Evolutionary conservation across 768 basidiomycete species (phyloP).

Genomic region (Mycena leptocephala): DNA sequence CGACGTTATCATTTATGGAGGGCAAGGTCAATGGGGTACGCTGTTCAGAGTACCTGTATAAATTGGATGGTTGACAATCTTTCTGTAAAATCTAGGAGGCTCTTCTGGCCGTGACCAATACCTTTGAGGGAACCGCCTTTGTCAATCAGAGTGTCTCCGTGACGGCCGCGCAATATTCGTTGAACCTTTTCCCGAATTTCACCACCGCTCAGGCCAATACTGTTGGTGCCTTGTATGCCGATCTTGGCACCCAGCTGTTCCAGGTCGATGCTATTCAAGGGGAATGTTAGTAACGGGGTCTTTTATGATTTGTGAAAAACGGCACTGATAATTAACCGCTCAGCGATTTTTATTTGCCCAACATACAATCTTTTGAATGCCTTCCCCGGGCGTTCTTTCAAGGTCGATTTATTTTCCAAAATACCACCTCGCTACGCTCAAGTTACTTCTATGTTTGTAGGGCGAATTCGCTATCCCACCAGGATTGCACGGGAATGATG

Average conservation of each 20-base stretch:
- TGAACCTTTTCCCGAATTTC: slow-evolving; percentile 39
- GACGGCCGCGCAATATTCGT: slow-evolving; percentile 30
- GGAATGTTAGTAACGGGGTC: slow-evolving; percentile 37
- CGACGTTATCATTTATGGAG: slow-evolving; percentile 45
- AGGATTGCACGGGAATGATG: slow-evolving; percentile 43
- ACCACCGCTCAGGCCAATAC: slow-evolving; percentile 10
- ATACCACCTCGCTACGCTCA: background rate
- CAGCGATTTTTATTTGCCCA: slow-evolving; percentile 54
- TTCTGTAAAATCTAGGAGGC: slow-evolving; percentile 35
- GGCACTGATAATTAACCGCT: background rate
- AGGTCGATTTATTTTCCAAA: slow-evolving; percentile 32
- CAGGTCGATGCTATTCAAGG: slow-evolving; percentile 37
- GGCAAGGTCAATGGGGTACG: slow-evolving; percentile 52
- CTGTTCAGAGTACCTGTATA: background rate
- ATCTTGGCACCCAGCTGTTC: slow-evolving; percentile 27
- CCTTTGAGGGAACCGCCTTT: slow-evolving; percentile 49
- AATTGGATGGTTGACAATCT: background rate
- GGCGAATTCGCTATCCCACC: slow-evolving; percentile 49
- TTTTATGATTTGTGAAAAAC: background rate
- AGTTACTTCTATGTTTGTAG: background rate
- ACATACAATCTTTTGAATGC: slow-evolving; percentile 47
- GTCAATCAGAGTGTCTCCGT: slow-evolving; percentile 34
- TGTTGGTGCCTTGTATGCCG: slow-evolving; percentile 30
- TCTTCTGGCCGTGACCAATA: slow-evolving; percentile 41
- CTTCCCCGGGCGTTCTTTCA: slow-evolving; percentile 46